Base-by-base conservation (phyloP, 2,329 filamentous ascomycete species). In the Microascus cirrosus region DNA sequence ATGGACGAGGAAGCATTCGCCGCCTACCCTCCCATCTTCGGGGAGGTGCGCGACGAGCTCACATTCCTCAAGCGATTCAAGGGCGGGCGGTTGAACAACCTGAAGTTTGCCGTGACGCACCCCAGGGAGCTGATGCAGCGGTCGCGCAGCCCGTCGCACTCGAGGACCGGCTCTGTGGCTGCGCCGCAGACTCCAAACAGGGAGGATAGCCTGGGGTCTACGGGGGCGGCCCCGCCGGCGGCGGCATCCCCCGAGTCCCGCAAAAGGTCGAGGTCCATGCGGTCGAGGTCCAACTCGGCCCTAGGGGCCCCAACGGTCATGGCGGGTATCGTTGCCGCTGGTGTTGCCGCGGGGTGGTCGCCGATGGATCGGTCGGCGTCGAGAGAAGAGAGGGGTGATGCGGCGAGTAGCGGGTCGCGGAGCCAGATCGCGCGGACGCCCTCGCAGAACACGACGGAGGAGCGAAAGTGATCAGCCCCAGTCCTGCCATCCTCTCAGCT, bases 261-360 rank as follows among this genome's bases (percentile, higher is more conserved):
- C 55, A 81, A 77, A 58, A 81, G 87, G 56, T 88, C 86, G 55
- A 78, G 85, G 62, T 89, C 85, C 51, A 86, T 76, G 64, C 77
- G 84, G 60, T 84, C 83, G 58, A 74, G 84, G 59, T 82, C 80
- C 48, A 86, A 86, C 69, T 90, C 87, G 32, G 86, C 86, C 1
- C 77, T 92, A 12, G 87, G 85, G 12, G 86, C 87, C 1, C 85
- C 87, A 1, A 84, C 85, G 8, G 87, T 90, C 60, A 91, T 91
- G 88, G 86, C 88, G n/a, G 89, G 89, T 60, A 86, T 92, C 59
- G 83, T 92, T 55, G 89, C 87, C 10, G 88, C 87, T 51, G 86
- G 85, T 65, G 82, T 92, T 36, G 87, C 84, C 36, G 87, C 84
- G 15, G 86, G 85, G 34, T 92, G 87, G 87, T 89, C 86, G 54